Percentiles rank a stretch among this genome's conserved stretches.
Conservation (phyloP, 2,329 filamentous ascomycete genomes). For the Magnaporthiopsis poae region DNA sequence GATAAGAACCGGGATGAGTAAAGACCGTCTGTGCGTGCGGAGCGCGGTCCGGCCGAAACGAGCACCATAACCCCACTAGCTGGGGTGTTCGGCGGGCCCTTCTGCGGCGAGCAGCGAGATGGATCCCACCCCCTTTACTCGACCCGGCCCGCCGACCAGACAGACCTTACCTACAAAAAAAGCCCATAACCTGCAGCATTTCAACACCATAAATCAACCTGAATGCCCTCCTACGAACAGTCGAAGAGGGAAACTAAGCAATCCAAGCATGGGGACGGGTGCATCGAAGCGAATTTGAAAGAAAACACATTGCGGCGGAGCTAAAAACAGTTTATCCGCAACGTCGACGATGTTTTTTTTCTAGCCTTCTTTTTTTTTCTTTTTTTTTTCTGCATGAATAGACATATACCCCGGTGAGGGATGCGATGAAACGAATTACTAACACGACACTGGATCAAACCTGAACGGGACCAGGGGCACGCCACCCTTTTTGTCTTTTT, state of each 20-base stretch:
- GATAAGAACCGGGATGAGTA: constrained; percentile 28
- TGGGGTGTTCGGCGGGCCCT: neutral
- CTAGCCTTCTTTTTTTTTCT: neutral
- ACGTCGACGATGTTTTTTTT: neutral
- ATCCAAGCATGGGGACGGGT: neutral
- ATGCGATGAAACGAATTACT: neutral
- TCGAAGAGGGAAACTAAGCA: neutral
- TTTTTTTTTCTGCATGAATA: neutral
- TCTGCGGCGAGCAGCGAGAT: neutral
- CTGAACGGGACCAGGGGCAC: neutral
- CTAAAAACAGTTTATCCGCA: neutral
- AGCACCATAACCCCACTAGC: neutral
- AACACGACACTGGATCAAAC: neutral
- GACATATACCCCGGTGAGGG: neutral
- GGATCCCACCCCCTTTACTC: neutral
- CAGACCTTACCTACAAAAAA: neutral
- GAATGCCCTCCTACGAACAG: neutral
- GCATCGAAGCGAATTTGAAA: neutral
- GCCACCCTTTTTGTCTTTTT: neutral
- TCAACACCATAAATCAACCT: neutral
- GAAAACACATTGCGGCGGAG: neutral
- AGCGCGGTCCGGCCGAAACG: neutral
- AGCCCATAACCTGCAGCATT: neutral
- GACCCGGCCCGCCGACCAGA: neutral
- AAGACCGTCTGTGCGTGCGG: neutral